Percentiles rank a stretch among this genome's conserved stretches.
Conservation (phyloP, 2,329 filamentous ascomycete genomes). For the Neopestalotiopsis sp. region DNA sequence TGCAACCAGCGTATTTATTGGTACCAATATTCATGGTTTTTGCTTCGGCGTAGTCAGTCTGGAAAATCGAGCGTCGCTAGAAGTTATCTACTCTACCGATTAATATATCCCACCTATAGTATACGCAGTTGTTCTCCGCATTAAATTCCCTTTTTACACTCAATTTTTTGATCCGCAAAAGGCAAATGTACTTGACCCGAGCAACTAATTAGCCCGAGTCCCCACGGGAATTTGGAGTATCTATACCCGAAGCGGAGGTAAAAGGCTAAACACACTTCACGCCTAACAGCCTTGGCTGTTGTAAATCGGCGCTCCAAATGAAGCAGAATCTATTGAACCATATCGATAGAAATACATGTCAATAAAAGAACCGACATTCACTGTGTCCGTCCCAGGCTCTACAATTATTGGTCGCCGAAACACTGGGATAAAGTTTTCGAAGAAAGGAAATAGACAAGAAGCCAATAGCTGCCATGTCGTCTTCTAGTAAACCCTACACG, state of each 20-base stretch:
- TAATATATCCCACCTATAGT: constrained; percentile 13
- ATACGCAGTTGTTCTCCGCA: constrained; percentile 2
- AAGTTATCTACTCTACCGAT: too few relatives aligned
- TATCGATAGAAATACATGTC: too few relatives aligned
- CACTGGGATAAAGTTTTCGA: neutral
- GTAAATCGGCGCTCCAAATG: too few relatives aligned
- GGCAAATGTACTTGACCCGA: neutral
- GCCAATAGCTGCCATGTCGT: neutral
- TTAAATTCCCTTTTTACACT: neutral
- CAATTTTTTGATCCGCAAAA: neutral
- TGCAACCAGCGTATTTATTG: too few relatives aligned
- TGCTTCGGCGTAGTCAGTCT: too few relatives aligned
- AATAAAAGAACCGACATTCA: too few relatives aligned
- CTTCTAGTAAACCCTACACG: constrained; percentile 19
- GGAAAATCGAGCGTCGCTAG: neutral
- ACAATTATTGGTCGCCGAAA: neutral
- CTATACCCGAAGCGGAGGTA: neutral
- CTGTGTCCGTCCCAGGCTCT: too few relatives aligned
- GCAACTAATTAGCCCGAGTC: neutral
- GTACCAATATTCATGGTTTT: too few relatives aligned
- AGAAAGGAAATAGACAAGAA: neutral
- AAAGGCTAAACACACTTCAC: neutral
- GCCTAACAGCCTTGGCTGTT: too few relatives aligned
- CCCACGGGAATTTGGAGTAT: neutral
- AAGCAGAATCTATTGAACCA: neutral